Evolutionary conservation across 2,329 filamentous ascomycete species (phyloP).

Genomic region (Exserohilum turcica): DNA sequence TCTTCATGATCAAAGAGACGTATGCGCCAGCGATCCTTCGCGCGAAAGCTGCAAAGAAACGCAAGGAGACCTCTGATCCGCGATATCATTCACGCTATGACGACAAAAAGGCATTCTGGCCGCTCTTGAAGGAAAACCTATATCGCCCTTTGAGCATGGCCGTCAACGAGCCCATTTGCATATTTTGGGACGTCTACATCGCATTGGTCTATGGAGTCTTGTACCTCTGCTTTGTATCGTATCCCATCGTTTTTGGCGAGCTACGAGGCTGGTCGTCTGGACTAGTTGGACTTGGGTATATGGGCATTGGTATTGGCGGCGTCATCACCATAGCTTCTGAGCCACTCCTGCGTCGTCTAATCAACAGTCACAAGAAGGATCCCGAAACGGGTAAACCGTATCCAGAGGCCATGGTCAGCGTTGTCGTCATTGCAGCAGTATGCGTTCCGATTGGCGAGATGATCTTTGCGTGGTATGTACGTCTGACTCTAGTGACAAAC

Average conservation of each 20-base stretch:
- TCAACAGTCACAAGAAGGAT: conserved; percentile 76
- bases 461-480: conserved; percentile 73
- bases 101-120: conserved; percentile 65
- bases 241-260: conserved; percentile 80
- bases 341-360: conserved; percentile 75
- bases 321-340: conserved; percentile 58
- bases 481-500: background rate
- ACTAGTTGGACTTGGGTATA: conserved; percentile 75
- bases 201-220: conserved; percentile 83
- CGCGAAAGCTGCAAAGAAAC: conserved; percentile 70
- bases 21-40: conserved; percentile 74
- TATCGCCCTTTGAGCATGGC: conserved; percentile 78
- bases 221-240: conserved; percentile 88
- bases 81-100: conserved; percentile 83
- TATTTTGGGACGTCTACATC: conserved; percentile 74
- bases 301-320: conserved; percentile 69
- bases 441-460: conserved; percentile 79
- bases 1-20: conserved; percentile 74
- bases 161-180: conserved; percentile 83
- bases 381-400: conserved; percentile 72
- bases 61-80: conserved; percentile 75
- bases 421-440: conserved; percentile 78
- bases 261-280: conserved; percentile 78
- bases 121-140: conserved; percentile 75
- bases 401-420: conserved; percentile 80